Conservation (phyloP, 257 asterid genomes). For the Osmanthus fragrans region DNA sequence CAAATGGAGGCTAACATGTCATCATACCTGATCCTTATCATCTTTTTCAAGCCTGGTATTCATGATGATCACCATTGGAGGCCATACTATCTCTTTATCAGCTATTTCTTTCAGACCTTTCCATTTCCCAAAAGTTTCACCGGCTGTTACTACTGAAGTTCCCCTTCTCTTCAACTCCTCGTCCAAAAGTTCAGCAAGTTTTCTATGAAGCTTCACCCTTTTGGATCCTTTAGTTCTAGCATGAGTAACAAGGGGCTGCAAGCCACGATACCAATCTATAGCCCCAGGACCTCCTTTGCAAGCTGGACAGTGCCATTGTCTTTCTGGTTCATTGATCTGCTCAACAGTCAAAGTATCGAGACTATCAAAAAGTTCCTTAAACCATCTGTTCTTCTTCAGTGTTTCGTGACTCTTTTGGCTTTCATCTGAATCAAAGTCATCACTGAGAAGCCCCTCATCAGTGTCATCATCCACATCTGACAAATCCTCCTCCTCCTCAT, state of each 20-base stretch:
- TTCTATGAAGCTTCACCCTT: constrained; percentile 41
- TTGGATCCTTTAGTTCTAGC: constrained; percentile 43
- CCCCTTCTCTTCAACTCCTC: constrained; percentile 43
- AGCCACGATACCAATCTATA: constrained; percentile 43
- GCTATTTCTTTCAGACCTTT: constrained; percentile 15
- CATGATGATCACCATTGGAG: constrained; percentile 45
- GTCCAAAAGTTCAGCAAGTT: constrained; percentile 43
- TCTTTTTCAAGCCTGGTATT: constrained; percentile 39
- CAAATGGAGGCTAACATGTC: not conserved
- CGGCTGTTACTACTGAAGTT: constrained; percentile 30
- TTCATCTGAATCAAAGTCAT: constrained; percentile 37
- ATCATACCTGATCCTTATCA: constrained; percentile 38
- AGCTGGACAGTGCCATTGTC: constrained; percentile 51
- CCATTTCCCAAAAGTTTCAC: constrained; percentile 43
- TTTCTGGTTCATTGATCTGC: constrained; percentile 33
- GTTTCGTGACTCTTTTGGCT: constrained; percentile 38
- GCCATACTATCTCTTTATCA: constrained; percentile 48
- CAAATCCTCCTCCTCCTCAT: constrained; percentile 12
- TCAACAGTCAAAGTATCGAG: constrained; percentile 33
- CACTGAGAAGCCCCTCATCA: constrained; percentile 35
- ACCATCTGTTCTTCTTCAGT: constrained; percentile 27
- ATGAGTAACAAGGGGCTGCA: constrained; percentile 42
- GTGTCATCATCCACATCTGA: constrained; percentile 31
- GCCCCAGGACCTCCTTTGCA: constrained; percentile 54
- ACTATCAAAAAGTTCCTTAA: constrained; percentile 34